These are phyloP conservation scores for Fusarium sp. DNA, from an alignment of 2,329 filamentous ascomycete genomes.

Conservation along the genomic window DNA sequence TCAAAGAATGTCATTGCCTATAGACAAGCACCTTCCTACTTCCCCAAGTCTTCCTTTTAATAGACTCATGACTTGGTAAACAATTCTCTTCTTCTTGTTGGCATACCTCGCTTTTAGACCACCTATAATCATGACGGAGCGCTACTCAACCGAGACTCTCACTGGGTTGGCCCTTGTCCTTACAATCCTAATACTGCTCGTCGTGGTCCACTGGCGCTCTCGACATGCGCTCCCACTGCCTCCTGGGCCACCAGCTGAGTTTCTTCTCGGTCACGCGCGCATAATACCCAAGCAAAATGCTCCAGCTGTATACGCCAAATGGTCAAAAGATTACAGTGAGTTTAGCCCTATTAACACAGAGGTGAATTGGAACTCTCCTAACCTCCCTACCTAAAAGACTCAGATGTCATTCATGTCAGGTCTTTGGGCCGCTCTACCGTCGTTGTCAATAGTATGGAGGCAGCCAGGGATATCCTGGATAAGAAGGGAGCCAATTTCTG, in stretches of 20 bases:
- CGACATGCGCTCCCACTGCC: conserved; percentile 40
- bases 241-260: conserved; percentile 50
- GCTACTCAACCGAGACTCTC: conserved; percentile 16
- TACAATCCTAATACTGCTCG: conserved; percentile 12
- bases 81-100: not conserved
- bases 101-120: not conserved
- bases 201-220: conserved; percentile 18
- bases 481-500: conserved; percentile 61
- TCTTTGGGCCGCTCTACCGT: conserved; percentile 52
- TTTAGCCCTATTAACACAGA: not conserved
- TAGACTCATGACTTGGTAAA: not conserved
- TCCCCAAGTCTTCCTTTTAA: not conserved
- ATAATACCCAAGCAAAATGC: conserved; percentile 50
- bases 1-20: not conserved
- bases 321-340: conserved; percentile 50
- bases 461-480: conserved; percentile 61
- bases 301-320: conserved; percentile 46
- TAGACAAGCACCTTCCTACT: conserved; percentile 1
- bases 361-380: not conserved
- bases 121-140: conserved; percentile 24
- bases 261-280: conserved; percentile 48
- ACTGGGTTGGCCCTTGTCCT: conserved; percentile 24
- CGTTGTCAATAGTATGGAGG: conserved; percentile 48
- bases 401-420: conserved; percentile 52
- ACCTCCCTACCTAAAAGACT: conserved; percentile 37